A percentile compares a stretch with the other conserved stretches of the same genome.
Evolutionary conservation across 306 rosid genomes (phyloP).

Genomic region (Medicago ruthenica): DNA sequence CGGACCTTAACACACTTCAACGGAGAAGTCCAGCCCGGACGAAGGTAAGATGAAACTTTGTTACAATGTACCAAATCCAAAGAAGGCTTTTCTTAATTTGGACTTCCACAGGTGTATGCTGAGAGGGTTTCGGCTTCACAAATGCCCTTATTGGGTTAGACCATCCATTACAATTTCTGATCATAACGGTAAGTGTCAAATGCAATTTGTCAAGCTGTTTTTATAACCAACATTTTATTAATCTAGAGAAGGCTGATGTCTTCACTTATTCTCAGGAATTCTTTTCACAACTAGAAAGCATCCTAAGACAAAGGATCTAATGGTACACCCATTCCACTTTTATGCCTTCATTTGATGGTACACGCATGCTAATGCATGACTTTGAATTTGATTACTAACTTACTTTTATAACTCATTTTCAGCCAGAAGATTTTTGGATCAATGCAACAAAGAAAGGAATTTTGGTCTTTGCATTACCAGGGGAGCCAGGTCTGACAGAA

Average conservation of each 20-base stretch:
- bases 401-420: conserved; percentile 44
- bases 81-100: conserved; percentile 42
- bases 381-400: conserved; percentile 39
- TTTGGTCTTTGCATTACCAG: conserved; percentile 88
- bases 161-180: conserved; percentile 84
- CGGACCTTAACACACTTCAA: conserved; percentile 66
- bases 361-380: conserved; percentile 15
- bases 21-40: conserved; percentile 75
- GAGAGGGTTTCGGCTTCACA: conserved; percentile 91
- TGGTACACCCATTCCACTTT: conserved; percentile 58
- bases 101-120: conserved; percentile 82
- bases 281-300: conserved; percentile 79
- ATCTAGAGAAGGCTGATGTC: conserved; percentile 35
- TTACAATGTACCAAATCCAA: conserved; percentile 23
- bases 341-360: conserved; percentile 11
- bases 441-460: conserved; percentile 86
- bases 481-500: conserved; percentile 93
- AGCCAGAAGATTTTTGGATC: conserved; percentile 98
- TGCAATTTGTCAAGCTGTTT: conserved; percentile 37
- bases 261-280: conserved; percentile 64
- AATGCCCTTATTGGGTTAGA: conserved; percentile 89
- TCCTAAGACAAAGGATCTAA: conserved; percentile 80
- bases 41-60: conserved; percentile 64
- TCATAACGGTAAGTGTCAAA: conserved; percentile 68
- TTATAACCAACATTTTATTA: conserved; percentile 20